A percentile compares a stretch with the other conserved stretches of the same genome.
These are phyloP conservation scores for Fraxinus sp. DNA, from an alignment of 305 asterid genomes.

Conservation along the genomic window DNA sequence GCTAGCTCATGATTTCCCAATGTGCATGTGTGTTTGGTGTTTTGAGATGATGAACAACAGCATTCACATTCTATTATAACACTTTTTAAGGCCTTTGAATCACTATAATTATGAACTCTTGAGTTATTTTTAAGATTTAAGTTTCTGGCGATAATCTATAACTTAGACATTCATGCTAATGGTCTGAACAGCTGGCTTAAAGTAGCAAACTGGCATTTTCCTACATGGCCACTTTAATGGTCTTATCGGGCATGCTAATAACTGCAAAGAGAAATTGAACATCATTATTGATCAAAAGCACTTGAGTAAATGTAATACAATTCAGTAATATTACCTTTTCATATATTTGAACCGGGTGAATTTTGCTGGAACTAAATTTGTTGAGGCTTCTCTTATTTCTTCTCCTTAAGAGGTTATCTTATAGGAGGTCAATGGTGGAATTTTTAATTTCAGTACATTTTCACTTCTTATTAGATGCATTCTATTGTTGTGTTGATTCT, in stretches of 20 bases:
- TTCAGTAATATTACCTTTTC: slow-evolving; percentile 4
- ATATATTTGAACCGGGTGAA: slow-evolving; percentile 12
- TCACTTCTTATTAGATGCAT: slow-evolving; percentile 5
- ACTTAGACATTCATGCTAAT: not conserved
- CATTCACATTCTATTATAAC: slow-evolving; percentile 10
- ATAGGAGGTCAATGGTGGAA: not conserved
- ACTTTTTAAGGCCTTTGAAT: not conserved
- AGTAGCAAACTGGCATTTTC: not conserved
- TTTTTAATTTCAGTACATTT: slow-evolving; percentile 8
- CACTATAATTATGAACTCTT: not conserved
- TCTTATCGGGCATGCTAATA: not conserved
- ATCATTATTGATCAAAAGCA: slow-evolving; percentile 16
- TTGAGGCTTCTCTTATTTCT: not conserved
- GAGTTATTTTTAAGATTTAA: not conserved
- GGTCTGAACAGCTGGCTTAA: not conserved
- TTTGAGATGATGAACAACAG: not conserved
- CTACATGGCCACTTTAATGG: slow-evolving; percentile 2
- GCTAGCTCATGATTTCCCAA: not conserved
- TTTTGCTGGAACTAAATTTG: not conserved
- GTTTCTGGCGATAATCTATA: not conserved
- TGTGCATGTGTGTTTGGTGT: not conserved
- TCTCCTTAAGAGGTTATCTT: not conserved
- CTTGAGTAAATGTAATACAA: not conserved
- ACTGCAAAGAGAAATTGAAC: slow-evolving; percentile 8
- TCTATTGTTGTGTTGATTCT: slow-evolving; percentile 22